A percentile compares a stretch with the other conserved stretches of the same genome.
Conservation (phyloP, 2,329 filamentous ascomycete genomes). For the Boeremia exigua region DNA sequence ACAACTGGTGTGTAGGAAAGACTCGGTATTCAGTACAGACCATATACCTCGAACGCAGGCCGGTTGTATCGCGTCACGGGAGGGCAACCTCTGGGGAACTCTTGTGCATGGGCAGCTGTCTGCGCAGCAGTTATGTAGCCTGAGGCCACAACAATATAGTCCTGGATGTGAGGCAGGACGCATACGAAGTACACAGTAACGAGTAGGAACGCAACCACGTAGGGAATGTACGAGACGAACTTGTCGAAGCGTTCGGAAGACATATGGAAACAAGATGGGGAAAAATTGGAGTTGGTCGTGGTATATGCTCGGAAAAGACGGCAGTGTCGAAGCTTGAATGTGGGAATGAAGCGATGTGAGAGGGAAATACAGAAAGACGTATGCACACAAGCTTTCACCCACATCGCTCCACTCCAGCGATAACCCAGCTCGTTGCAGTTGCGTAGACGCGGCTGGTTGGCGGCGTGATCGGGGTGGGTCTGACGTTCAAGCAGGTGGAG, state of each 20-base stretch:
- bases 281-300: neutral
- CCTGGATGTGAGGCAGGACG: constrained; percentile 13
- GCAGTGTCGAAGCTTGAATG: constrained; percentile 14
- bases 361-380: constrained; percentile 8
- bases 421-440: constrained; percentile 9
- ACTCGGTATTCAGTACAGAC: constrained; percentile 45
- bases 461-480: constrained; percentile 11
- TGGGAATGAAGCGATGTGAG: constrained; percentile 5
- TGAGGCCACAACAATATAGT: constrained; percentile 5
- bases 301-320: constrained; percentile 16
- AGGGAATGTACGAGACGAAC: constrained; percentile 15
- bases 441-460: constrained; percentile 12
- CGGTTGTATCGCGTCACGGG: constrained; percentile 15
- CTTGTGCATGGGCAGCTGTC: constrained; percentile 15
- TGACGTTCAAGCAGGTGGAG: constrained; percentile 16
- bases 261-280: constrained; percentile 5
- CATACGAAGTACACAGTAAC: constrained; percentile 13
- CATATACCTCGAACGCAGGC: constrained; percentile 31
- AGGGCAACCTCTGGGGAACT: constrained; percentile 14
- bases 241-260: constrained; percentile 14
- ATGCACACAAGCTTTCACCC: constrained; percentile 8
- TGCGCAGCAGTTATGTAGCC: constrained; percentile 15
- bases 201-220: constrained; percentile 1
- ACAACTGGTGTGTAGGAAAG: neutral
- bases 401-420: constrained; percentile 9